Conservation (phyloP, 208 protist species). For the Leptomonas pyrrhocoris region DNA sequence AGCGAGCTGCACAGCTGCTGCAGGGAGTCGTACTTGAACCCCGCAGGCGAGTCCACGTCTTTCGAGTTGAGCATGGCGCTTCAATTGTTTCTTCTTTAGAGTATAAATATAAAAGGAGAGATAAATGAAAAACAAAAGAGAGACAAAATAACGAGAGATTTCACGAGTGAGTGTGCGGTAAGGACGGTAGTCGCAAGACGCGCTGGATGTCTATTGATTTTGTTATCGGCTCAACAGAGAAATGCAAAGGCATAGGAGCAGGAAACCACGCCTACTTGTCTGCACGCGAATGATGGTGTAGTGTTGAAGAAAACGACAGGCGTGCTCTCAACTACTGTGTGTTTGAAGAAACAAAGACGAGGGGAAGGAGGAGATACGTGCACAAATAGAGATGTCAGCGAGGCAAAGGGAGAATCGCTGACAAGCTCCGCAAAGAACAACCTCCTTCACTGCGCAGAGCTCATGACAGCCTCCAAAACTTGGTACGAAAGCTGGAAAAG, state of each 20-base stretch:
- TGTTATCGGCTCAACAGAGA: not conserved
- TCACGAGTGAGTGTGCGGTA: not conserved
- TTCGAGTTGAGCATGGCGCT: not conserved
- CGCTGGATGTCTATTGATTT: not conserved
- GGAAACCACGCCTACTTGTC: constrained; percentile 5
- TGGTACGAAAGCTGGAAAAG: too few relatives aligned
- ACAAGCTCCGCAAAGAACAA: not conserved
- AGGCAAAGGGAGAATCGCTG: not conserved
- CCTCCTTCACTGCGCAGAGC: too few relatives aligned
- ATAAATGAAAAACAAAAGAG: not conserved
- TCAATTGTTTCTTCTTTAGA: not conserved
- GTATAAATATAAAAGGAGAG: not conserved
- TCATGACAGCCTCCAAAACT: too few relatives aligned
- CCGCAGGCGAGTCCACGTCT: constrained; percentile 6
- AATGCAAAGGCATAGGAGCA: constrained; percentile 3
- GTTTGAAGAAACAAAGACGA: not conserved
- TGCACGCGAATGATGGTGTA: not conserved
- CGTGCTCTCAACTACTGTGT: constrained; percentile 12
- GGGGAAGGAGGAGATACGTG: not conserved
- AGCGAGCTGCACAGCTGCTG: constrained; percentile 57
- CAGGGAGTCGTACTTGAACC: constrained; percentile 37
- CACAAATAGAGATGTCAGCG: too few relatives aligned
- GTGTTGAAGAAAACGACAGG: not conserved
- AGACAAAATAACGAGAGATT: not conserved
- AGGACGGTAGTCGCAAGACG: not conserved